Evolutionary conservation across 768 basidiomycete species (phyloP), one percentile per base, ranked within the genome.

Genomic region (Terana coerulea): DNA sequence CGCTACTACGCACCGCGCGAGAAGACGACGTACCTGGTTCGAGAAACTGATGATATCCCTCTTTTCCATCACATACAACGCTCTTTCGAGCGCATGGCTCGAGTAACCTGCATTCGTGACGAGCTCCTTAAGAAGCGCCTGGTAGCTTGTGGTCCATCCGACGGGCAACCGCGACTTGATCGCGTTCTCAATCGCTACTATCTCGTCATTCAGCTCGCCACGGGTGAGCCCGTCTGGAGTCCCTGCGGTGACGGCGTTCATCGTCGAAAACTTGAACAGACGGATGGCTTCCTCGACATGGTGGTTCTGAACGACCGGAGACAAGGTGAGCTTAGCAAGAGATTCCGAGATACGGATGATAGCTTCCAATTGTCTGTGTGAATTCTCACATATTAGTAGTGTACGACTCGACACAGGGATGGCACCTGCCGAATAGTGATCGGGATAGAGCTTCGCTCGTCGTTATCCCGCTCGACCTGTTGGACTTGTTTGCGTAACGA

Each of bases 301-400:
- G 64, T 95, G 87, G 42, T 86, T 87, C 61, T 86, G 84, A 3
- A 98, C 97, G 3, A 84, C 78, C 0, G 91, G 77, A 0, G 88
- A 86, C 14, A 99, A 76, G 3, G 93, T 93, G 70, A 98, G 80
- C 64, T 98, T 99, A 11, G 95, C 95, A 17, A 98, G 75, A 2
- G 95, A 88, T 67, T 99, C 97, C 1, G 97, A 98, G 65, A 98
- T 98, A 30, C 97, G 94, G 64, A 98, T 94, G 65, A 99, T 95
- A 34, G 97, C 97, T 73, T 99, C 97, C 4, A 99, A 78, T 84
- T 99, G 97, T 47, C 81, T 82, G 60, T 8, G n/a, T 29, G 15
- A 5, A 19, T 17, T 37, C 50, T 30, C 19, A 26, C 11, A 33
- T 37, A 48, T 33, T 45, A 53, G 44, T 19, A 17, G 10, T 43